Evolutionary conservation across 78 protist species (phyloP).

Genomic region (Bigelowiella natans): DNA sequence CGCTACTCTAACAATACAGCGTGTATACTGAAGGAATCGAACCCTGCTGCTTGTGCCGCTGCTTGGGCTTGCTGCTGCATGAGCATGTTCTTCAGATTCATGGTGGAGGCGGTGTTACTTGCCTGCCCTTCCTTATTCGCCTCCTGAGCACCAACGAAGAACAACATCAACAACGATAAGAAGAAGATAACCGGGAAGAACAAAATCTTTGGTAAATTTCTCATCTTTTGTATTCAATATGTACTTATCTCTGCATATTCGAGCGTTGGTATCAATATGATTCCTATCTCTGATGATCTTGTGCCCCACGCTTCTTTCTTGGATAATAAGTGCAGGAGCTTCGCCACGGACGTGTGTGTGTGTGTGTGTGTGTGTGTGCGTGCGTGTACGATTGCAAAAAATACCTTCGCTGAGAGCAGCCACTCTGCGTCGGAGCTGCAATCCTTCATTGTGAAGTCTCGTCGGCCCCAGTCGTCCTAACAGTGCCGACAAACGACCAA

Average conservation of each 20-base stretch:
- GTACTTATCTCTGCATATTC: neutral
- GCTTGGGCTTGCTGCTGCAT: too few relatives aligned
- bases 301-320: neutral
- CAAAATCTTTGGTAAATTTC: neutral
- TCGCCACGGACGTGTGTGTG: neutral
- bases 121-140: too few relatives aligned
- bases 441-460: neutral
- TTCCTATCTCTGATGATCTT: neutral
- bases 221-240: neutral
- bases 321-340: neutral
- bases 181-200: neutral
- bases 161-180: neutral
- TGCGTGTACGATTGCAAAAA: too few relatives aligned
- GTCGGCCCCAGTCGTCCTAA: neutral
- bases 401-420: neutral
- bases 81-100: too few relatives aligned
- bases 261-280: neutral
- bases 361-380: neutral
- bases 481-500: too few relatives aligned
- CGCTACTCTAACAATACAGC: too few relatives aligned
- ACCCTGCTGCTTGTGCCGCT: neutral
- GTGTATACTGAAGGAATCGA: neutral
- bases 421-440: neutral
- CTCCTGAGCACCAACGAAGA: neutral
- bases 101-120: too few relatives aligned